These are phyloP conservation scores for Alisma plantagoaquatica DNA, from an alignment of 106 monocot species.

Conservation along the genomic window DNA sequence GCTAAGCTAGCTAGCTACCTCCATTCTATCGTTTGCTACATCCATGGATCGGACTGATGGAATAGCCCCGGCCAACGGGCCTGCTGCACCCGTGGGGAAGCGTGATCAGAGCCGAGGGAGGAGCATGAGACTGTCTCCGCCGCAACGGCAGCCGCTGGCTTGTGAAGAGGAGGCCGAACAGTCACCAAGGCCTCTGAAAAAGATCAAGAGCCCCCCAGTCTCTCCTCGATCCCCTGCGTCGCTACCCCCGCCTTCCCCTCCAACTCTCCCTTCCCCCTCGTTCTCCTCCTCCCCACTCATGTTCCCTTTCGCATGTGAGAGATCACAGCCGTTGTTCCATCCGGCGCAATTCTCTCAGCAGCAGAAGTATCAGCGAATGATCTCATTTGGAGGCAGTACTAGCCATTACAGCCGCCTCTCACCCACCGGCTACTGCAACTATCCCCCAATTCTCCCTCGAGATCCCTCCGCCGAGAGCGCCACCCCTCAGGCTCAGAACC, in stretches of 20 bases:
- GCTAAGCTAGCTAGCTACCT: too few relatives aligned
- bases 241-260: constrained; percentile 17
- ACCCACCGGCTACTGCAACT: too few relatives aligned
- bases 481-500: neutral
- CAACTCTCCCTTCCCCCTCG: constrained; percentile 3
- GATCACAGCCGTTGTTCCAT: neutral
- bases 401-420: neutral
- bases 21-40: too few relatives aligned
- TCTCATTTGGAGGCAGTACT: constrained; percentile 29
- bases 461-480: neutral
- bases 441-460: neutral
- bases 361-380: constrained; percentile 46
- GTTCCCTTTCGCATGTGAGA: constrained; percentile 31
- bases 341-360: neutral
- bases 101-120: too few relatives aligned
- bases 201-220: constrained; percentile 19
- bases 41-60: too few relatives aligned
- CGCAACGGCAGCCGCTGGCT: too few relatives aligned
- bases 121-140: too few relatives aligned
- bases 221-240: too few relatives aligned
- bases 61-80: too few relatives aligned
- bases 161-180: too few relatives aligned
- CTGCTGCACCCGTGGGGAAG: too few relatives aligned
- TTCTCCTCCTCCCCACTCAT: constrained; percentile 8
- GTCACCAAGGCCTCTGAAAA: constrained; percentile 23